Evolutionary conservation across 2,329 filamentous ascomycete species (phyloP).

Genomic region (Orbilia oligospora): DNA sequence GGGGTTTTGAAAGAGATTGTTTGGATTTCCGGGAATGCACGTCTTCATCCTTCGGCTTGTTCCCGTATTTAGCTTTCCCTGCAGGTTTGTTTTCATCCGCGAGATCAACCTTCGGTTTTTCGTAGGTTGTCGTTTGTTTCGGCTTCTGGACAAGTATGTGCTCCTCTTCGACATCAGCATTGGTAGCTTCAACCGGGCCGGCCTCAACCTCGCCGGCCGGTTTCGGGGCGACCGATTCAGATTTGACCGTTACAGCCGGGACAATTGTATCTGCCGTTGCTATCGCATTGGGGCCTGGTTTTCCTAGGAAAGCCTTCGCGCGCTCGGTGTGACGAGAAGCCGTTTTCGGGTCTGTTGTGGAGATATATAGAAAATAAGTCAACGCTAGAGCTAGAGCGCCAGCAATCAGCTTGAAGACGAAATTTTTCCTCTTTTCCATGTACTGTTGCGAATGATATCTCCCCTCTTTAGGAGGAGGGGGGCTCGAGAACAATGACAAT

Average conservation of each 20-base stretch:
- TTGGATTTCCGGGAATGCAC: neutral
- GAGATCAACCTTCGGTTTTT: slow-evolving; percentile 36
- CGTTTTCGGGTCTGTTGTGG: slow-evolving; percentile 51
- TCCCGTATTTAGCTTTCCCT: slow-evolving; percentile 52
- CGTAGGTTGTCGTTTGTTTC: slow-evolving; percentile 45
- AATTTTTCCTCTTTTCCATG: slow-evolving; percentile 52
- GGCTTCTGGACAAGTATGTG: slow-evolving; percentile 48
- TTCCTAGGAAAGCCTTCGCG: slow-evolving; percentile 45
- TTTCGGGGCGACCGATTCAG: slow-evolving; percentile 22
- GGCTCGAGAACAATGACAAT: slow-evolving; percentile 53
- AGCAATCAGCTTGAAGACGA: slow-evolving; percentile 50
- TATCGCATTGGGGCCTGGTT: neutral
- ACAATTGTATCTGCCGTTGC: slow-evolving; percentile 1
- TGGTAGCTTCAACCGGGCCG: neutral
- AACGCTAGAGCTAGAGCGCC: slow-evolving; percentile 41
- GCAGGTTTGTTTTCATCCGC: slow-evolving; percentile 31
- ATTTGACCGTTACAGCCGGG: slow-evolving; percentile 25
- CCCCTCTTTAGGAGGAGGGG: slow-evolving; percentile 55
- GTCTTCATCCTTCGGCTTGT: slow-evolving; percentile 26
- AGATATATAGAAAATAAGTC: slow-evolving; percentile 48
- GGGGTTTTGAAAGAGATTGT: slow-evolving; percentile 9
- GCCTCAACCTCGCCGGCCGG: neutral
- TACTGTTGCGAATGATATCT: slow-evolving; percentile 58
- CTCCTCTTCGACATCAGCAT: slow-evolving; percentile 32
- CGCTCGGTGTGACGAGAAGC: slow-evolving; percentile 51